A percentile compares a stretch with the other conserved stretches of the same genome.
Evolutionary conservation across 2,329 filamentous ascomycete genomes (phyloP).

Genomic region (Fusarium torulosum): DNA sequence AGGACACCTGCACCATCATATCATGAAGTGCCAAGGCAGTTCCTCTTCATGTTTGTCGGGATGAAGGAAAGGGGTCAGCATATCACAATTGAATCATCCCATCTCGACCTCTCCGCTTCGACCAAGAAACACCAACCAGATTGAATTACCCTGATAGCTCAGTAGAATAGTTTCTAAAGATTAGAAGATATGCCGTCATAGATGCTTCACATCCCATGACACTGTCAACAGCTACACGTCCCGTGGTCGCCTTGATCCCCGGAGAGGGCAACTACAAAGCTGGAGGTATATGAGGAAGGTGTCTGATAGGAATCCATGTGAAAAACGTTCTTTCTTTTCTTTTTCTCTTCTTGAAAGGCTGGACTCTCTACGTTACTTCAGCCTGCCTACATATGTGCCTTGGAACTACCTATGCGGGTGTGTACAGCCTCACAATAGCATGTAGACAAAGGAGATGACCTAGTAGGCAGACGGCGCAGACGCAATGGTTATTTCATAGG

Average conservation of each 20-base stretch:
- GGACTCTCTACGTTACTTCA: background rate
- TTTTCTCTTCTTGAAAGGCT: background rate
- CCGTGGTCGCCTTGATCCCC: background rate
- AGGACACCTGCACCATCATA: background rate
- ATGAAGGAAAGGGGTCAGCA: slow-evolving; percentile 22
- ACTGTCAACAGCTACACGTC: background rate
- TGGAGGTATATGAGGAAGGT: background rate
- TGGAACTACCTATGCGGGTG: background rate
- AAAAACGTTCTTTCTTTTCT: background rate
- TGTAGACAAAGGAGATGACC: background rate
- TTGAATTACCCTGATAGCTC: background rate
- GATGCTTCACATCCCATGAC: background rate
- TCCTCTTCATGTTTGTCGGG: background rate
- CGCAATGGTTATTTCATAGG: background rate
- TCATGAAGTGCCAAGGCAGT: background rate
- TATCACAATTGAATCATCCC: background rate
- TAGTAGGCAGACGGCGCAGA: background rate
- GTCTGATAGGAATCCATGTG: background rate
- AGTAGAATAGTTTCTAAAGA: background rate
- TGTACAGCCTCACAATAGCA: background rate
- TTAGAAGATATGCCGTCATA: slow-evolving; percentile 7
- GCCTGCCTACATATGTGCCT: background rate
- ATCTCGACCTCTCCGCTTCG: background rate
- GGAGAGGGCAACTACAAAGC: background rate
- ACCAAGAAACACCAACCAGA: background rate